Conservation (phyloP, 225 moss, liverwort and hornwort genomes). For the Straminergon stramineum region DNA sequence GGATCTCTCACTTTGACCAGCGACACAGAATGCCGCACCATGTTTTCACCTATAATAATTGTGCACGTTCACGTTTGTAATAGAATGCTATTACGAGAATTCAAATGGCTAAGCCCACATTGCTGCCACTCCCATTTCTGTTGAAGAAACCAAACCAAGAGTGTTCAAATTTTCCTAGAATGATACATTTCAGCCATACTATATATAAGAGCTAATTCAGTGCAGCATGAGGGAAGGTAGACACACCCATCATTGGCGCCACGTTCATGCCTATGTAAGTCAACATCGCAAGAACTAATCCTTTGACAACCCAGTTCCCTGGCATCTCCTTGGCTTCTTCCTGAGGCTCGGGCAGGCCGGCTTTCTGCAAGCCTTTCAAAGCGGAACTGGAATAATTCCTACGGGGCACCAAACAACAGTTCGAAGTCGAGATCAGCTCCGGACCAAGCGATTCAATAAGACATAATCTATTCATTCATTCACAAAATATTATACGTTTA, state of each 20-base stretch:
- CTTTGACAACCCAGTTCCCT: slow-evolving; percentile 74
- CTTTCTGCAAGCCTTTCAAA: slow-evolving; percentile 13
- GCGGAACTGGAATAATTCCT: background rate
- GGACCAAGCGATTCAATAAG: background rate
- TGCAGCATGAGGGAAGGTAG: background rate
- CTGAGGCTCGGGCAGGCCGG: background rate
- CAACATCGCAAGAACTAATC: slow-evolving; percentile 55
- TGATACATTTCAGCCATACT: background rate
- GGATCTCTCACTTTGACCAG: slow-evolving; percentile 73
- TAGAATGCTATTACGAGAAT: background rate
- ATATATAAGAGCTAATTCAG: background rate
- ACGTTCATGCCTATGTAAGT: slow-evolving; percentile 88
- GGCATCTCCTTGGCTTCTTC: slow-evolving; percentile 34
- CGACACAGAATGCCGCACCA: slow-evolving; percentile 88
- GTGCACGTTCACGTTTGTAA: background rate
- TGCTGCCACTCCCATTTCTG: background rate
- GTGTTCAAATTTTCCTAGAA: background rate
- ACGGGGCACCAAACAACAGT: background rate
- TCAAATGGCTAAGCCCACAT: background rate
- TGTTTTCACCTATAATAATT: slow-evolving; percentile 60
- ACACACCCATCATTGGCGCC: slow-evolving; percentile 73
- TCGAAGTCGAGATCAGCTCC: background rate
- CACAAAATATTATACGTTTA: background rate
- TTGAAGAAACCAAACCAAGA: background rate
- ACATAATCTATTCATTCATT: background rate